Percentiles rank a stretch among this genome's conserved stretches.
Evolutionary conservation across 106 monocot genomes (phyloP).

Genomic region (Allium fistulosum): DNA sequence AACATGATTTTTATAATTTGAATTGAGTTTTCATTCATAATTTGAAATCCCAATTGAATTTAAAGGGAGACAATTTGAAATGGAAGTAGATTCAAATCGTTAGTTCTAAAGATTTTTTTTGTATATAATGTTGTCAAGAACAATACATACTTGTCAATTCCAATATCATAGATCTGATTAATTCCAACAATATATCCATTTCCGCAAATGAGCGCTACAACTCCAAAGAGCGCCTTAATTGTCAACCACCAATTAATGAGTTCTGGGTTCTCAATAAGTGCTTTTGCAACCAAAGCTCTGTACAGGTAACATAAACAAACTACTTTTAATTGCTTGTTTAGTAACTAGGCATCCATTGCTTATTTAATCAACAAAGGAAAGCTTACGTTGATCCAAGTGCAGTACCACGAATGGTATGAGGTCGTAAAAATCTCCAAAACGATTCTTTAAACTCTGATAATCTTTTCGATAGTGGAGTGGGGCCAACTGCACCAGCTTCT

Average conservation of each 20-base stretch:
- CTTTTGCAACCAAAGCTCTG: slow-evolving; percentile 92
- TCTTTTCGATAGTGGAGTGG: slow-evolving; percentile 35
- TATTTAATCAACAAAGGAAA: background rate
- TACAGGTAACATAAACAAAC: background rate
- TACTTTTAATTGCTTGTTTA: too few species aligned
- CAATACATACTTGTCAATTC: slow-evolving; percentile 85
- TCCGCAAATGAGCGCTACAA: slow-evolving; percentile 82
- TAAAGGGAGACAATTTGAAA: too few species aligned
- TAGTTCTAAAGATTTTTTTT: too few species aligned
- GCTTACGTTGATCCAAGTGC: slow-evolving; percentile 80
- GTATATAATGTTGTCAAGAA: background rate
- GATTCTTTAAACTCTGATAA: slow-evolving; percentile 50
- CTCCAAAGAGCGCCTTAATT: slow-evolving; percentile 82
- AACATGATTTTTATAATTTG: too few species aligned
- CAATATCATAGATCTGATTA: slow-evolving; percentile 97
- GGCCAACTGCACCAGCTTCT: slow-evolving; percentile 43
- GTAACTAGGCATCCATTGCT: too few species aligned
- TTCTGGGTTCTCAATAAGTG: slow-evolving; percentile 74
- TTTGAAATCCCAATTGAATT: too few species aligned
- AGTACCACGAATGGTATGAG: slow-evolving; percentile 98
- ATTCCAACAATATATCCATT: slow-evolving; percentile 98
- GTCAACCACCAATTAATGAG: slow-evolving; percentile 86
- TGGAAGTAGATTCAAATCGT: too few species aligned
- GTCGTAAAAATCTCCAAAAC: slow-evolving; percentile 91
- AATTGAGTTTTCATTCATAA: too few species aligned